Evolutionary conservation across 2,329 filamentous ascomycete species (phyloP), one percentile per base, ranked within the genome.

Genomic region (Elsinoe australis): DNA sequence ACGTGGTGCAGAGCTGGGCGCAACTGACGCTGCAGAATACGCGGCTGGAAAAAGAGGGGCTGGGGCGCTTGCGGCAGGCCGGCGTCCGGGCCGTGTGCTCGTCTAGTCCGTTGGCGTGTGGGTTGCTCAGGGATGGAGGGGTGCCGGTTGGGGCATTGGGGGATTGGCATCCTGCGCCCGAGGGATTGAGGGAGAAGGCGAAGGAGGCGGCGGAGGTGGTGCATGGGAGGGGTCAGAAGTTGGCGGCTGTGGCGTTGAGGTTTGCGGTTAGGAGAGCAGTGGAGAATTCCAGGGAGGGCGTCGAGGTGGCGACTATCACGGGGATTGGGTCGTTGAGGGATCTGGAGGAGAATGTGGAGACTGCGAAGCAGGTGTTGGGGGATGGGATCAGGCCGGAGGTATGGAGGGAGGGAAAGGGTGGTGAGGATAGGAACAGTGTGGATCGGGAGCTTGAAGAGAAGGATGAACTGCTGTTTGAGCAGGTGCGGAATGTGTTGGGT

Each of bases 1-100:
- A 95, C 61, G 80, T 80, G 4, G 85, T 94, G 22, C 51, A 52
- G 47, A 47, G 34, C 35, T 52, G 51, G 51, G 51, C 47, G 8
- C 51, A 52, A 6, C 31, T 52, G 41, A 50, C 51, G 17, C 7
- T 52, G 34, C 51, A 52, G 24, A 52, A 52, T 38, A 52, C 47
- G 33, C 32, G 21, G 19, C 18, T 52, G 28, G 48, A 47, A 31
- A 22, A 19, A 1, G 6, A 44, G n/a, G 51, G 51, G 4, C 35
- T 52, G 41, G 7, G 14, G 28, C 21, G 12, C 5, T 33, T 52
- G 28, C 26, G 10, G 4, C 4, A 39, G 29, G 51, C 32, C 2
- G 51, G 51, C 7, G 51, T 52, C 10, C 3, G 5, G 4, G 17
- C 38, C 12, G 51, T 52, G n/a, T 49, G 47, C 10, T 39, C 32